Evolutionary conservation across 2,329 filamentous ascomycete genomes (phyloP), one percentile per base, ranked within the genome.

Genomic region (Diaporthe humulicola): DNA sequence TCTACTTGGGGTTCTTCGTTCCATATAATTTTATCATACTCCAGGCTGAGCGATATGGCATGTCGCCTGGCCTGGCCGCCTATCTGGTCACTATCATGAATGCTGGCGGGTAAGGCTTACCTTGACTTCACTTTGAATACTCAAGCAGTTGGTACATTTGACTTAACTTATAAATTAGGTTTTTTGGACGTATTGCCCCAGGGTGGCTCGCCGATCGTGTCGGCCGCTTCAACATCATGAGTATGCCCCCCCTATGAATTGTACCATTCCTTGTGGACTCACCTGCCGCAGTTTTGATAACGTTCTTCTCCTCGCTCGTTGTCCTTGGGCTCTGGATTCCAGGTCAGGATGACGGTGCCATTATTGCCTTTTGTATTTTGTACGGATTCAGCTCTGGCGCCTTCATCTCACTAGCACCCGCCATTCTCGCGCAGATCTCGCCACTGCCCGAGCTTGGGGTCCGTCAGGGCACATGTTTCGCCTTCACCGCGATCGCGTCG

Each of bases 401-500:
- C 28, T 80, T 78, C 67, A 76, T 81, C 42, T 78, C 79, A 19
- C 76, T 81, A 8, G 76, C 77, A 17, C 77, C 78, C 25, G 77
- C 78, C 33, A 74, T 79, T 17, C 74, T 80, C n/a, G 77, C 78
- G 3, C 87, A 91, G 76, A 89, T 91, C 73, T 87, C 86, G 0
- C 87, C 89, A 56, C 83, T 89, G 64, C 82, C 84, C 2, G 85
- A 90, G 78, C 86, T 91, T 17, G 90, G 90, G 1, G 84, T 88
- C 4, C 84, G 90, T 12, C 85, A 77, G 4, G 84, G 84, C 2
- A 79, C 85, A 0, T 77, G 82, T 6, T 92, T 92, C 78, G 86
- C 88, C 3, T 80, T 90, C n/a, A 84, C 88, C 22, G 87, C 88
- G 2, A 81, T 93, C 48, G 88, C 88, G 0, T 90, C 89, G 3